These are phyloP conservation scores for Aspergillus sp. DNA, from an alignment of 2,329 filamentous ascomycete genomes.

Conservation along the genomic window DNA sequence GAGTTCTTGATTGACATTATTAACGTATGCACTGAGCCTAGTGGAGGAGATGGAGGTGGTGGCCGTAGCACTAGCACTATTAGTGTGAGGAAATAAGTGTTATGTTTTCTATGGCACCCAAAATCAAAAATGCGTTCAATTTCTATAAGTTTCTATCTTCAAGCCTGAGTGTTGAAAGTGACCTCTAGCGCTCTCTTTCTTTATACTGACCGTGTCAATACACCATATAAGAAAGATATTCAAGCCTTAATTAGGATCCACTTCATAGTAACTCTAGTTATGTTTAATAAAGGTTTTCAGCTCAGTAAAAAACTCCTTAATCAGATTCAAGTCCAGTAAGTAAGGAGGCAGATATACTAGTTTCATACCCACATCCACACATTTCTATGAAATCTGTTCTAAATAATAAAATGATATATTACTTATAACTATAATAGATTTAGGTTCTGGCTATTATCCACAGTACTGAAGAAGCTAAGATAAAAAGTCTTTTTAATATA, in stretches of 20 bases:
- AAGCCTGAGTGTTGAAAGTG: constrained; percentile 2
- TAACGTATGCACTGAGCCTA: no score
- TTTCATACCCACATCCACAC: no score
- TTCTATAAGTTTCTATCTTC: constrained; percentile 3
- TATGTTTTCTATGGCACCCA: no score
- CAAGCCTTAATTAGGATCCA: constrained; percentile 12
- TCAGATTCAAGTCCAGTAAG: constrained; percentile 28
- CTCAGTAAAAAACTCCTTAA: constrained; percentile 27
- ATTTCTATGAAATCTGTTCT: no score
- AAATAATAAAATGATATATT: no score
- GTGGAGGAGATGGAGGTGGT: no score
- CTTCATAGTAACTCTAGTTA: constrained; percentile 14
- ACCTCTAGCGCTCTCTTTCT: constrained; percentile 2
- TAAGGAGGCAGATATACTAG: constrained; percentile 27
- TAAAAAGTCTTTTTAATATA: not conserved
- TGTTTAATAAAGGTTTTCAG: constrained; percentile 28
- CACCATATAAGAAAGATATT: constrained; percentile 20
- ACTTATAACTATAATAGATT: no score
- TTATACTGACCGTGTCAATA: constrained; percentile 11
- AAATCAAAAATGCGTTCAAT: no score
- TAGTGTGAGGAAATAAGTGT: no score
- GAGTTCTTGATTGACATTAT: no score
- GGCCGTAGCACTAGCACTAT: no score
- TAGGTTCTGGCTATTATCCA: no score
- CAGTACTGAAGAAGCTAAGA: constrained; percentile 4